Conservation (phyloP, 2,329 filamentous ascomycete genomes). For the Exutisphaerella laricina region DNA sequence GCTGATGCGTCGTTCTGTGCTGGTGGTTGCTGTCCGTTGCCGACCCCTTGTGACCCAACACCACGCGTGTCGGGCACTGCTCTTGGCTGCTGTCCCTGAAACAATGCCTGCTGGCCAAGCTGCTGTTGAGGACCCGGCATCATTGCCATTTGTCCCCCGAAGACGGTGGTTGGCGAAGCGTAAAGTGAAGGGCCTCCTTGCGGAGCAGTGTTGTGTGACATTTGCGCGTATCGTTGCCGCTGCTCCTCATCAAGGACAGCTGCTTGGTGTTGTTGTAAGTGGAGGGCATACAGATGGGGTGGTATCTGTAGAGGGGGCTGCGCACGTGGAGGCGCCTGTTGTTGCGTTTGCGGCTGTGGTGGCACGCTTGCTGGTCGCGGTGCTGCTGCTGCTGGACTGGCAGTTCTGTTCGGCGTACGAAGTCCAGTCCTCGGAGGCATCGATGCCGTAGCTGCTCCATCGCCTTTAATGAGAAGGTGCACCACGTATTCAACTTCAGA, state of each 20-base stretch:
- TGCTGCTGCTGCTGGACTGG: constrained; percentile 11
- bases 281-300: constrained; percentile 6
- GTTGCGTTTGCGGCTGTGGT: not conserved
- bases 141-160: not conserved
- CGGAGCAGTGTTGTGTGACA: not conserved
- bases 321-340: constrained; percentile 2
- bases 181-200: not conserved
- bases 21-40: not conserved
- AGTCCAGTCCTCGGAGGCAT: constrained; percentile 12
- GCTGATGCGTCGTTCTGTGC: not conserved
- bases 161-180: no score
- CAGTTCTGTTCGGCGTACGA: constrained; percentile 10
- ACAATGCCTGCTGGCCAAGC: not conserved
- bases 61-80: not conserved
- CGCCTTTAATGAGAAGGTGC: constrained; percentile 31
- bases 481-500: constrained; percentile 32
- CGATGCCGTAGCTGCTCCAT: constrained; percentile 14
- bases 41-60: not conserved
- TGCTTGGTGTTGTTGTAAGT: not conserved
- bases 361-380: constrained; percentile 5
- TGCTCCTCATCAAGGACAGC: not conserved
- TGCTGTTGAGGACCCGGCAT: not conserved
- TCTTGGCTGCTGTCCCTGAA: not conserved
- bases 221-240: not conserved
- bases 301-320: not conserved